Evolutionary conservation across 75 land plant species (phyloP), one percentile per base, ranked within the genome.

Genomic region (Azolla pinnata): DNA sequence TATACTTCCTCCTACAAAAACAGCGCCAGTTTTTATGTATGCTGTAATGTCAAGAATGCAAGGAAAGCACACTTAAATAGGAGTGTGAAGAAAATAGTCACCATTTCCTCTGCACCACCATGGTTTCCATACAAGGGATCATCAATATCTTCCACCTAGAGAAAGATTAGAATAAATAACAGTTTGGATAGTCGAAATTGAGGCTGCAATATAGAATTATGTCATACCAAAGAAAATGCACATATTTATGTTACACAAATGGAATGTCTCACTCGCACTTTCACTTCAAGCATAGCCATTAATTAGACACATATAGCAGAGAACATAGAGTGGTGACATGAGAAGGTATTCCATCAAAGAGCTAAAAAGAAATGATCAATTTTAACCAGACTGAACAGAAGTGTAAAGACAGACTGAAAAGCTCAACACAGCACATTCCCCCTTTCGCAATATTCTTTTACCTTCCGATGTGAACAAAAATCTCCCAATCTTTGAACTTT

Each of bases 141-240:
- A 54, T 67, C 69, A 26, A 73, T 67, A 54, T 73, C 75, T 38
- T 73, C 70, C 31, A 73, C 56, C 75, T 73, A 65, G 19, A 29
- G 21, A 23, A 46, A 44, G 17, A 2, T 28, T n/a, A 54, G n/a
- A 19, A 51, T 7, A 24, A 51, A 9, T 51, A 19, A 19, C 9
- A 24, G n/a, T 19, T 8, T 7, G 8, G 8, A 51, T 18, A 19
- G n/a, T 51, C 44, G 17, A 42, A 10, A 42, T 10, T 17, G 17
- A 42, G 44, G 17, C 17, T 42, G 5, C 10, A 20, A 16, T 56
- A 5, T n/a, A n/a, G n/a, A n/a, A 46, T n/a, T n/a, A n/a, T n/a
- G n/a, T n/a, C n/a, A n/a, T n/a, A n/a, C n/a, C n/a, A n/a, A n/a
- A n/a, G n/a, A n/a, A n/a, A n/a, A n/a, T n/a, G n/a, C n/a, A n/a